phyloP scores from a whole-genome alignment of 2,329 filamentous ascomycete species.

The Amylocarpus encephaloides region DNA sequence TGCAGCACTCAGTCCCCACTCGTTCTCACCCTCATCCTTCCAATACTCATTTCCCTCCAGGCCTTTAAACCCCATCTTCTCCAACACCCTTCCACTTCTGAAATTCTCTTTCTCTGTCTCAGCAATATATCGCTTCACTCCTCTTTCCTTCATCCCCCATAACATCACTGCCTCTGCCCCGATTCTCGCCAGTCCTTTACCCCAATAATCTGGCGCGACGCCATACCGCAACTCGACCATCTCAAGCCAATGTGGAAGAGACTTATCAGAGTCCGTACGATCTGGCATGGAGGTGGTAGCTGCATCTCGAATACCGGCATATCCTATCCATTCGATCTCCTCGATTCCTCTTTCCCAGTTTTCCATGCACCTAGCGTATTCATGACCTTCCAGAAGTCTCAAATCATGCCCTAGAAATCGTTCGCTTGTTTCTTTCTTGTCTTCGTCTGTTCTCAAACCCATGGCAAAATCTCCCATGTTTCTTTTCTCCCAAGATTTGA shows the following conservation, averaged over 20 bases:
- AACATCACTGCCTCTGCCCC: conserved; percentile 22
- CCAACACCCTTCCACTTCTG: conserved; percentile 21
- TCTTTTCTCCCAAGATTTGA: not conserved
- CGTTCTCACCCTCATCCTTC: not conserved
- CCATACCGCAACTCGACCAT: conserved; percentile 29
- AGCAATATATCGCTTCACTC: conserved; percentile 21
- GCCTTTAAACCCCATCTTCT: conserved; percentile 22
- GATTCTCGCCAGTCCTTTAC: conserved; percentile 21
- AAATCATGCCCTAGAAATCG: not conserved
- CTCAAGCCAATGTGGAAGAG: conserved; percentile 9
- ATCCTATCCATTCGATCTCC: not conserved
- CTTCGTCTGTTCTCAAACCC: not conserved
- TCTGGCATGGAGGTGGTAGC: conserved; percentile 26
- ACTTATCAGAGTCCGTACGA: conserved; percentile 15
- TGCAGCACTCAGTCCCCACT: conserved; percentile 1
- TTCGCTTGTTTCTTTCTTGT: not conserved
- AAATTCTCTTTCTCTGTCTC: conserved; percentile 26
- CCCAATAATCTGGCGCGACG: conserved; percentile 22
- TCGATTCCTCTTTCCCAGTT: not conserved
- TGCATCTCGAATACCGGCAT: conserved; percentile 16
- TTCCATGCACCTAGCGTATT: not conserved
- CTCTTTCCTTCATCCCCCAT: conserved; percentile 20
- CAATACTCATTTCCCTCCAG: not conserved
- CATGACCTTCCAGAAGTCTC: not conserved
- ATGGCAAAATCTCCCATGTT: conserved; percentile 4